Evolutionary conservation across 768 basidiomycete species (phyloP).

Genomic region (Kwoniella dejecticola): DNA sequence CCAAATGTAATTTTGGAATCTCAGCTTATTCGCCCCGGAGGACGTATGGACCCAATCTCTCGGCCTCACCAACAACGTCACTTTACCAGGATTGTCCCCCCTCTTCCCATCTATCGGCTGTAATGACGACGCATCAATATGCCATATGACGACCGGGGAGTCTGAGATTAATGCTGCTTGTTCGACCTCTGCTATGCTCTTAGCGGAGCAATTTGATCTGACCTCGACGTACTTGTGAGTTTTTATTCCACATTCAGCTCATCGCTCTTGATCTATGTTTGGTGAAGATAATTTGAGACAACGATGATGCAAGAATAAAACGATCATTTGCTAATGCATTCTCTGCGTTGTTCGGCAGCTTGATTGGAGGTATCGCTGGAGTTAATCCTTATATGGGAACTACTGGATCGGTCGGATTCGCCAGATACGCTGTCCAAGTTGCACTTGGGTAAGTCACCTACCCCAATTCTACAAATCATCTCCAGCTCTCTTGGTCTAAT

Average conservation of each 20-base stretch:
- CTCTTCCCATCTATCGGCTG: constrained; percentile 58
- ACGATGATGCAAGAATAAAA: no score
- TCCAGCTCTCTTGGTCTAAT: not conserved
- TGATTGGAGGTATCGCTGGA: constrained; percentile 58
- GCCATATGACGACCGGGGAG: constrained; percentile 57
- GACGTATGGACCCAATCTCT: constrained; percentile 45
- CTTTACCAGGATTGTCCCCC: constrained; percentile 57
- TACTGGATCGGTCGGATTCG: constrained; percentile 57
- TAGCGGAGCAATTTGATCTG: constrained; percentile 56
- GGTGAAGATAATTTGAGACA: no score
- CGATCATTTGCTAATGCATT: no score
- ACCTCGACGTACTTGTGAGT: constrained; percentile 57
- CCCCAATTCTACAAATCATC: constrained; percentile 17
- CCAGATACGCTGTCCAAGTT: constrained; percentile 57
- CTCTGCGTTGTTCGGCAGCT: constrained; percentile 2
- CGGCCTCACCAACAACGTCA: constrained; percentile 54
- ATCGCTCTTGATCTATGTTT: not conserved
- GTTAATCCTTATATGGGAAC: constrained; percentile 57
- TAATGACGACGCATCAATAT: constrained; percentile 53
- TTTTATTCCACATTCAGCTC: no score
- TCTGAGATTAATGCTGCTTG: constrained; percentile 60
- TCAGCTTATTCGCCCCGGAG: constrained; percentile 47
- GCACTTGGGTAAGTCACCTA: constrained; percentile 19
- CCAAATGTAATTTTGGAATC: not conserved
- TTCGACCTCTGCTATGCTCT: constrained; percentile 54